Evolutionary conservation across 768 basidiomycete species (phyloP), one percentile per base, ranked within the genome.

Genomic region (Lactarius evosmus): DNA sequence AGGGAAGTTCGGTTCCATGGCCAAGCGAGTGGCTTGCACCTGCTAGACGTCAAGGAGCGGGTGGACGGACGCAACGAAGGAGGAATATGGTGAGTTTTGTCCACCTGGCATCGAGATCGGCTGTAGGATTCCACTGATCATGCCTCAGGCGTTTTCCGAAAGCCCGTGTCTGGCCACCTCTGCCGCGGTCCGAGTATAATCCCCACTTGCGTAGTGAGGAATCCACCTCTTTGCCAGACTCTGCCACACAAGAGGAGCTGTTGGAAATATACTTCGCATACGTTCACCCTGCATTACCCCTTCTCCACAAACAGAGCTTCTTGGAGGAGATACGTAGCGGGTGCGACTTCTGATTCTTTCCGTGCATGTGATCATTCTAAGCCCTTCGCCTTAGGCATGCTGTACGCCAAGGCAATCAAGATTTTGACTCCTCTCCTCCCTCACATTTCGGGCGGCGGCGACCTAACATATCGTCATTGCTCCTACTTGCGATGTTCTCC

Each of bases 81-180:
- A 22, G 91, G 89, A 0, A 87, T 89, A 60, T 91, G 89, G 88
- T 84, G 61, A 62, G 83, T 78, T 61, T 62, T 55, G 38, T 56
- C 54, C 41, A 14, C 30, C 58, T 54, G 56, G 67, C 56, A 49
- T 56, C 38, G 49, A 16, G 44, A 62, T 65, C 7, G 49, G 34
- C 51, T 32, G 29, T 55, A 64, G 33, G 66, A 70, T 3, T 59
- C 63, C 1, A 56, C 70, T 44, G 69, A 68, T 32, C 56, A 66
- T 14, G 71, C 69, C 8, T 6, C 70, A 91, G 83, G 88, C 85
- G 86, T 32, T 95, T 95, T 75, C 92, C 93, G 0, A 87, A 86
- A 68, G 88, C 92, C 3, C 82, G 93, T n/a, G 89, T 94, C 29
- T 95, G 93, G 93, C 93, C 93, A 0, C 85, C 85, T 3, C 73